A percentile compares a stretch with the other conserved stretches of the same genome.
phyloP scores from a whole-genome alignment of 169 alveolate genomes.

The Plasmodium berghei region DNA sequence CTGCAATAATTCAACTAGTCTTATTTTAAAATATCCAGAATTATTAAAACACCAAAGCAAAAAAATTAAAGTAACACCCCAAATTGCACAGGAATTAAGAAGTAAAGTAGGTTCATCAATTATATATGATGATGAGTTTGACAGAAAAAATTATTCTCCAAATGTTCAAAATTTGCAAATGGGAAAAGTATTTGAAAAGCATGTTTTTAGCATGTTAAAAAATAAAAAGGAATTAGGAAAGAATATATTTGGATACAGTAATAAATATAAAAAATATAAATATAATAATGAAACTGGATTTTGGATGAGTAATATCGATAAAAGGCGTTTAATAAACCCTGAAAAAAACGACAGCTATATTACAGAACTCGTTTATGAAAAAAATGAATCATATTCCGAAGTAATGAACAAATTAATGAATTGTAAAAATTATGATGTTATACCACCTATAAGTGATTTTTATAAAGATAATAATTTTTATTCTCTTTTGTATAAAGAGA shows the following conservation, averaged over 20 bases:
- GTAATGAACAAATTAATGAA: conserved; percentile 37
- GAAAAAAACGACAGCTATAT: conserved; percentile 52
- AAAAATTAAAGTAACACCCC: neutral
- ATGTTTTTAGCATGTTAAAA: conserved; percentile 60
- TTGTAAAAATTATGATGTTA: conserved; percentile 24
- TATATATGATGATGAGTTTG: conserved; percentile 73
- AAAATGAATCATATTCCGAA: conserved; percentile 32
- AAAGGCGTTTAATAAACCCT: conserved; percentile 49
- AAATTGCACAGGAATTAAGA: conserved; percentile 40
- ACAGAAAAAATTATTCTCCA: conserved; percentile 65
- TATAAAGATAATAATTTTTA: conserved; percentile 67
- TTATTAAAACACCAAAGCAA: conserved; percentile 10
- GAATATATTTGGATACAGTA: conserved; percentile 35
- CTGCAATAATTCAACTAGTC: conserved; percentile 58
- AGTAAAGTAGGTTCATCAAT: conserved; percentile 49
- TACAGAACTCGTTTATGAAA: conserved; percentile 68
- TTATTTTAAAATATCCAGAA: conserved; percentile 74
- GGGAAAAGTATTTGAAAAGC: conserved; percentile 67
- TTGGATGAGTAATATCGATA: conserved; percentile 75
- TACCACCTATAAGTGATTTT: conserved; percentile 47
- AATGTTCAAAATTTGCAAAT: conserved; percentile 62
- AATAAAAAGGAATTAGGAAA: conserved; percentile 71
- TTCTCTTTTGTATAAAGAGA: conserved; percentile 36
- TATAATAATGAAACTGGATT: conserved; percentile 57
- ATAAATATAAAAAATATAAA: conserved; percentile 59